phyloP scores from a whole-genome alignment of 306 rosid genomes.

The Quercus bicolor region DNA sequence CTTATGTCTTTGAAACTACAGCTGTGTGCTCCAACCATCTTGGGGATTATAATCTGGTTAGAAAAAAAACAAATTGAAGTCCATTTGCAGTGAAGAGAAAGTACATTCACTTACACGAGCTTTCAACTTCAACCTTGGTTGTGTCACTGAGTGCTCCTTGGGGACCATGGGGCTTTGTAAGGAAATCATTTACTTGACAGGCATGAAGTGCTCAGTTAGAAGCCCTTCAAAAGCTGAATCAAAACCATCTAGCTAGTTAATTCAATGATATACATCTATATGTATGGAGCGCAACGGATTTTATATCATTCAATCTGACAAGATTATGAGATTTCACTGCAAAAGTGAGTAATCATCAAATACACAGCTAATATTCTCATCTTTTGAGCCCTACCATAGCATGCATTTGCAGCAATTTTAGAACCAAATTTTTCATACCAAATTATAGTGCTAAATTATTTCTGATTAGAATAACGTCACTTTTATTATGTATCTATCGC shows the following conservation, averaged over 20 bases:
- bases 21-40: too few relatives aligned
- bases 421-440: too few relatives aligned
- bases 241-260: constrained; percentile 25
- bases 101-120: neutral
- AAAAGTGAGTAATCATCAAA: constrained; percentile 60
- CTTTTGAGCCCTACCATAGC: too few relatives aligned
- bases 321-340: constrained; percentile 37
- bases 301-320: constrained; percentile 39
- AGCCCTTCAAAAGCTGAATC: constrained; percentile 32
- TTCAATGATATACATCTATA: constrained; percentile 32
- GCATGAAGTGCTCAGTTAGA: constrained; percentile 43
- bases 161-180: constrained; percentile 41
- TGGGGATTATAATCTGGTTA: too few relatives aligned
- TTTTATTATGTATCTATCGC: too few relatives aligned
- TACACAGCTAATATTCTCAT: constrained; percentile 48
- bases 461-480: too few relatives aligned
- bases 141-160: constrained; percentile 23
- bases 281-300: constrained; percentile 24
- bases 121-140: constrained; percentile 18
- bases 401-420: too few relatives aligned
- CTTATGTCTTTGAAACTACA: too few relatives aligned
- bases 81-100: neutral
- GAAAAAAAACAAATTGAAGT: too few relatives aligned
- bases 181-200: constrained; percentile 44
- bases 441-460: too few relatives aligned